Base-by-base conservation (phyloP, 306 rosid genomes). In the Erythrophleum fordii region DNA sequence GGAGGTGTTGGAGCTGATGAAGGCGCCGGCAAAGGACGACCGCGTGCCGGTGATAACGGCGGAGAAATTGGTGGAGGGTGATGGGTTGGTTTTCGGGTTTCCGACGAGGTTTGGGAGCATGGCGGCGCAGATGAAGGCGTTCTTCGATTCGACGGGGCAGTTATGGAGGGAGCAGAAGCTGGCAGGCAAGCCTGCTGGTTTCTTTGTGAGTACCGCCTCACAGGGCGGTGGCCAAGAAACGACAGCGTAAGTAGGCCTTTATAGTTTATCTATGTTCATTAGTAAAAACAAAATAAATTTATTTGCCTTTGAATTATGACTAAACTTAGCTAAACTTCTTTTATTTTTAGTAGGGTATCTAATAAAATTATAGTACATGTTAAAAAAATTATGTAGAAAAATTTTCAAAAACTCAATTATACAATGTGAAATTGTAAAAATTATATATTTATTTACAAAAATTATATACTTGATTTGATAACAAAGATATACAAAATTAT, bases 161-260 rank as follows among this genome's bases (percentile, higher is more conserved):
- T 69, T 87, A 31, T 90, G 93, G 91, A 48, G 46, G 71, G 84
- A 84, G 44, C 93, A 87, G 89, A 87, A 52, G 37, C 83, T 90
- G 37, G 88, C 88, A 12, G 93, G 93, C 2, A 65, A 79, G 39
- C 93, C 93, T 7, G 91, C 90, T 9, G 88, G 90, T 9, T 80
- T 90, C 76, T 90, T 90, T 61, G 90, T 86, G 4, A 84, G 91
- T 23, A 84, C 91, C 16, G 93, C 90, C 45, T 82, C 93, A 0
- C 93, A 68, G 46, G 93, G 93, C 8, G 93, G 91, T 10, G 91
- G 93, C 5, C 91, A 90, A 74, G 93, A 90, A 71, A 83, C 87
- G 60, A 88, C 89, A 4, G 87, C 82, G 91, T 88, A 82, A 85
- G 91, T 80, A 52, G 8, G 8, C n/a, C n/a, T n/a, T n/a, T n/a